These are phyloP conservation scores for Yamadazyma songkhlaensis DNA, from an alignment of 1,139 yeast species.

Conservation along the genomic window DNA sequence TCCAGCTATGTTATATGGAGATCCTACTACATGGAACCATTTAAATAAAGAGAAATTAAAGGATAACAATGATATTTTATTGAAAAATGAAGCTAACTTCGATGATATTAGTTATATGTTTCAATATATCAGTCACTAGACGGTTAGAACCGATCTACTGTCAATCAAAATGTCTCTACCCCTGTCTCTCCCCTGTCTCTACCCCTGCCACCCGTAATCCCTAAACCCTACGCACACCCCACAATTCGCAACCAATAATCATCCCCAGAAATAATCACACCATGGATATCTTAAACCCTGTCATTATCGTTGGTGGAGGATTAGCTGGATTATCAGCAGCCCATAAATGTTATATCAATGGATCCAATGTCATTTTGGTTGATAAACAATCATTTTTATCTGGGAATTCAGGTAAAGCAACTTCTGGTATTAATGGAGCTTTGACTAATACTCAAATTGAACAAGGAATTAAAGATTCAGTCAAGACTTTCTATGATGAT, in stretches of 20 bases:
- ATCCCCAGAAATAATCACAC: not conserved
- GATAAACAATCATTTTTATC: slow-evolving; percentile 68
- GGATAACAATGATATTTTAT: slow-evolving; percentile 69
- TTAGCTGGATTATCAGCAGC: slow-evolving; percentile 79
- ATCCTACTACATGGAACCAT: slow-evolving; percentile 98
- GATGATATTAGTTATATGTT: slow-evolving; percentile 82
- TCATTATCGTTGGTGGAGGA: slow-evolving; percentile 77
- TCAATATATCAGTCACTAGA: slow-evolving; percentile 58
- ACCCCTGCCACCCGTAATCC: no score
- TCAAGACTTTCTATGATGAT: slow-evolving; percentile 60
- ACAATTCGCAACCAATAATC: slow-evolving; percentile 17
- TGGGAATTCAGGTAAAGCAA: slow-evolving; percentile 80
- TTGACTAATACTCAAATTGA: slow-evolving; percentile 58
- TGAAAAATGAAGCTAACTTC: slow-evolving; percentile 68
- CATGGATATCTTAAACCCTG: slow-evolving; percentile 18
- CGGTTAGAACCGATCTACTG: not conserved
- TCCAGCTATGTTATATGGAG: slow-evolving; percentile 94
- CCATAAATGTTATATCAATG: slow-evolving; percentile 57
- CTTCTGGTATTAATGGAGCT: slow-evolving; percentile 81
- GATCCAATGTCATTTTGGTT: slow-evolving; percentile 54
- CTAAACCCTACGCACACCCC: slow-evolving; percentile 1
- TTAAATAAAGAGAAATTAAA: slow-evolving; percentile 59
- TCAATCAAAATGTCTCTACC: no score
- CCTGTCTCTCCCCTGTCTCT: no score
- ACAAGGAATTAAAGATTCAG: slow-evolving; percentile 51